phyloP scores from a whole-genome alignment of 2,329 filamentous ascomycete genomes.

The Trichoderma atroviride region DNA sequence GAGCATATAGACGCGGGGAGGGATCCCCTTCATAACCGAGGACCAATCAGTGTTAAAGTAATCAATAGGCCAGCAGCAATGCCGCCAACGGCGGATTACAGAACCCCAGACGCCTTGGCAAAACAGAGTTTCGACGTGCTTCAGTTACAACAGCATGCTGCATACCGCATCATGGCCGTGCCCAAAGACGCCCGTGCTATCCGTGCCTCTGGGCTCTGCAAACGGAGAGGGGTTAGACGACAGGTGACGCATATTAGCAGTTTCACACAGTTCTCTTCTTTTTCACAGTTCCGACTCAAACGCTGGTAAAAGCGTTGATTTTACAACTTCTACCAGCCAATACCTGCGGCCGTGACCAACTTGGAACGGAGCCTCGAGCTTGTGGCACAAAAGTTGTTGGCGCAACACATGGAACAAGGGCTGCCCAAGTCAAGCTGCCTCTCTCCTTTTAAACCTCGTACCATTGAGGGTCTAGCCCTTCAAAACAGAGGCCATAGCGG shows the following conservation, averaged over 20 bases:
- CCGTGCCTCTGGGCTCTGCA: background rate
- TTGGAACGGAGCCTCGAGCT: background rate
- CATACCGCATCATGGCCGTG: background rate
- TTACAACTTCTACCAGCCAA: background rate
- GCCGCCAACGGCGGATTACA: background rate
- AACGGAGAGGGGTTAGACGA: background rate
- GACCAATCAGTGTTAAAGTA: background rate
- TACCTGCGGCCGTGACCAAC: background rate
- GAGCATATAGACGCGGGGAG: background rate
- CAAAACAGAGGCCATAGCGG: background rate
- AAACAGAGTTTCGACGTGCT: slow-evolving; percentile 14
- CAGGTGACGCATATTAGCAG: background rate
- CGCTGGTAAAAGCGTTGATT: background rate
- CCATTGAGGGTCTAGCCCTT: background rate
- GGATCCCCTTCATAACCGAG: background rate
- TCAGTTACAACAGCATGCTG: background rate
- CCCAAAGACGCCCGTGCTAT: background rate
- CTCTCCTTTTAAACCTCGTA: background rate
- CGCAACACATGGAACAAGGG: background rate
- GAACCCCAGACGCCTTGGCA: background rate
- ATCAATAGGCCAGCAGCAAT: background rate
- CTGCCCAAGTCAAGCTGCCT: background rate
- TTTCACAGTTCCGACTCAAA: background rate
- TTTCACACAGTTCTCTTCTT: background rate
- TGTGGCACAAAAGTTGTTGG: slow-evolving; percentile 4